Evolutionary conservation across 495 filamentous ascomycete genomes (phyloP), one percentile per base, ranked within the genome.

Genomic region (Gamarada debralockiae): DNA sequence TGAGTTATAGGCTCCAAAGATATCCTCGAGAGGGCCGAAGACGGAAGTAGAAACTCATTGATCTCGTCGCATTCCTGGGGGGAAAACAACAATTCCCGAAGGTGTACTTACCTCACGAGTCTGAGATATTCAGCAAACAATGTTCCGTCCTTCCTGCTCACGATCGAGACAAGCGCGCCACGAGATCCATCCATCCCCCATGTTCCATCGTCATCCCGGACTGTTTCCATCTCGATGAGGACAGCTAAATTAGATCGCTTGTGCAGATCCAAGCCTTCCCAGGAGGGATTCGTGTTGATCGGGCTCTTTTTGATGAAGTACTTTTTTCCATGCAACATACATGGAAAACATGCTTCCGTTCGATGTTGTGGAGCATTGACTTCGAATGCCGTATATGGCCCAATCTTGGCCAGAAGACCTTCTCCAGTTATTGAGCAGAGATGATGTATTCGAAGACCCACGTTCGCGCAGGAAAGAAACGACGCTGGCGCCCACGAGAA

Each of bases 251-350:
- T 34, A 12, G 37, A 21, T 15, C 15, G n/a, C 6, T 40, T 25
- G n/a, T 50, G 48, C 20, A 50, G 23, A 40, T 50, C 22, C 36
- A 50, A 29, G 9, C 48, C 48, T 8, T 41, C 33, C 34, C 48
- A 50, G 3, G 17, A 24, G 12, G 48, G 34, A 29, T 41, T 50
- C 17, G 34, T 20, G 6, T 39, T 41, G 6, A 40, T 33, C 21
- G 48, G 48, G 36, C 33, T 50, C 37, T 40, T 50, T 7, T 14
- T 22, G 10, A 50, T 33, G 25, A 50, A 50, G 25, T 50, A 50
- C 34, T 50, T 50, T 10, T 38, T 22, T 24, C 48, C 48, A 4
- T 50, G 25, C 22, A 50, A 22, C 18, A 40, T 39, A 4, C 31
- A 24, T 9, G 37, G 37, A 6, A 6, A 40, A 17, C n/a, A 6